phyloP scores from a whole-genome alignment of 1,284 basidiomycete genomes.

The Puccinia hordei region DNA sequence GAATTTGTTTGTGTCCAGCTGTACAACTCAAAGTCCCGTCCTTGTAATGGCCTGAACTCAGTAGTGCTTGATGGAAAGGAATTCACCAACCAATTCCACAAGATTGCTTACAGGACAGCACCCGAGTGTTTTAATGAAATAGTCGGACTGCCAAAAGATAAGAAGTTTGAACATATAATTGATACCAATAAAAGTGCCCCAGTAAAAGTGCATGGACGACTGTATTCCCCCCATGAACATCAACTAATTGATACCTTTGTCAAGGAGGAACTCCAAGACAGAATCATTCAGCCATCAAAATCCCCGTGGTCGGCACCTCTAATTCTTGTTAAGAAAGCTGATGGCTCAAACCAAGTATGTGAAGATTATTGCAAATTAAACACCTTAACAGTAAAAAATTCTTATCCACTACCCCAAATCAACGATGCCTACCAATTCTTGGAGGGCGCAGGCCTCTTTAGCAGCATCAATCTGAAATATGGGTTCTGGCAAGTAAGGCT shows the following conservation, averaged over 20 bases:
- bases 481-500: conserved; percentile 1
- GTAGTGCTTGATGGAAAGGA: not conserved
- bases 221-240: not conserved
- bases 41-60: not conserved
- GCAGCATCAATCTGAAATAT: not conserved
- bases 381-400: conserved; percentile 2
- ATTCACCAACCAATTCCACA: not conserved
- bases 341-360: conserved; percentile 4
- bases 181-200: not conserved
- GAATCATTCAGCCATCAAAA: not conserved
- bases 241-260: conserved; percentile 11
- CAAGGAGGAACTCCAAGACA: not conserved
- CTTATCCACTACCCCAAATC: conserved; percentile 15
- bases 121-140: not conserved
- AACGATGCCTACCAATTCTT: not conserved
- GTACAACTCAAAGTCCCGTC: not conserved
- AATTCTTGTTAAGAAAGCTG: conserved; percentile 7
- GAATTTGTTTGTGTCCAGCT: not conserved
- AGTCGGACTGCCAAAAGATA: not conserved
- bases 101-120: not conserved
- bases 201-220: not conserved
- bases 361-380: conserved; percentile 18
- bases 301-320: conserved; percentile 1
- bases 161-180: not conserved
- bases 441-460: not conserved